Base-by-base conservation (phyloP, 805 yeast species). In the Candida maris region DNA sequence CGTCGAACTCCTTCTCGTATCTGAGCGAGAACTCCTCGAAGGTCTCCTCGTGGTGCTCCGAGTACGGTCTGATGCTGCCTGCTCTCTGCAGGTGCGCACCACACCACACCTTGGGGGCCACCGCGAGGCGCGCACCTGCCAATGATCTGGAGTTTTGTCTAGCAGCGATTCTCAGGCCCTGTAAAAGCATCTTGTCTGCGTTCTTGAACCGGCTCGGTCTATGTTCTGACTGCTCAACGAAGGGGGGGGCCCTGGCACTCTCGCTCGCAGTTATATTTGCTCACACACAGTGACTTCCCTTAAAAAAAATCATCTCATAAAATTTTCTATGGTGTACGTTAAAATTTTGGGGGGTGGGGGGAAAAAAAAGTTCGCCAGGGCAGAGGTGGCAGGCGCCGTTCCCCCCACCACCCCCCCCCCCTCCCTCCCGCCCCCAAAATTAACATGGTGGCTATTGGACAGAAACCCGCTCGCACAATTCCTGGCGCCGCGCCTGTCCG, bases 1-100 rank as follows among this genome's bases (percentile, higher is more conserved):
- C 87, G 54, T 93, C 97, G 58, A 93, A 93, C 64, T 93, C 97
- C 70, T 87, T 85, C 72, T 87, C 96, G 71, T 74, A 79, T 81
- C 86, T 75, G 45, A 75, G 74, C 37, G 95, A 86, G 75, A 87
- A 88, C 71, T 89, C 96, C 70, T 88, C 97, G 51, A 85, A 89
- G 37, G 95, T 79, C 71, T 88, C 97, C 63, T 85, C 95, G 61
- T 85, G 94, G 51, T 72, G 81, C 40, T 70, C 75, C 37, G 95
- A 83, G 75, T 85, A 88, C 56, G 71, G 71, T 78, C 96, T 61
- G 37, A 57, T 48, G 46, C 42, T 46, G 45, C 37, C 42, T 27
- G 46, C 39, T 19, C 51, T 42, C 27, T 39, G 29, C 34, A 51
- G 44, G 42, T 46, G 46, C 33, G 43, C 16, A 12, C 16, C 16